A percentile compares a stretch with the other conserved stretches of the same genome.
phyloP scores from a whole-genome alignment of 192 early-diverging fungal species.

The Mortierella alpina region DNA sequence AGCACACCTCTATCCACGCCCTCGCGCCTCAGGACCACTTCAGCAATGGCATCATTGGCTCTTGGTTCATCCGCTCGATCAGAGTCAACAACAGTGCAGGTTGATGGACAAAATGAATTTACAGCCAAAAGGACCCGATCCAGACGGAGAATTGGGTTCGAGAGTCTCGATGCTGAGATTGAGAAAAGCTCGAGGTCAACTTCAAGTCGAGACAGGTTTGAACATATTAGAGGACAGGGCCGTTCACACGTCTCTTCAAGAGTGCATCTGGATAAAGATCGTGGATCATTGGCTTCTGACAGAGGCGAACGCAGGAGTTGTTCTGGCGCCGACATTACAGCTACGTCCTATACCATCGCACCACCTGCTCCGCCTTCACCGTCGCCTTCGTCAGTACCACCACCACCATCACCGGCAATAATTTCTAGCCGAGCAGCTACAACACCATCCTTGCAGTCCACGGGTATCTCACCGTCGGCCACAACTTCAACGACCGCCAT shows the following conservation, averaged over 20 bases:
- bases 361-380: not conserved
- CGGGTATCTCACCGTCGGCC: not conserved
- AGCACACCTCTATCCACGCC: not conserved
- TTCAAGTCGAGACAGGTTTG: not conserved
- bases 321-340: not conserved
- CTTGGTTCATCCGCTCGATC: not conserved
- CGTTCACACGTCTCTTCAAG: no score
- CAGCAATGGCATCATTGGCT: not conserved
- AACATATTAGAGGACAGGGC: no score
- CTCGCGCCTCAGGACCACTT: not conserved
- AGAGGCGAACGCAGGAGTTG: not conserved
- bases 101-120: not conserved
- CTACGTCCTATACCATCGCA: not conserved
- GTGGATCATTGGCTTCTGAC: not conserved
- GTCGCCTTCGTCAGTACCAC: not conserved
- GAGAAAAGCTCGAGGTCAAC: not conserved
- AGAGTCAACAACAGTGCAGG: not conserved
- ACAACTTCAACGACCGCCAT: not conserved
- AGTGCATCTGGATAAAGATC: not conserved
- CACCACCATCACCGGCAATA: not conserved
- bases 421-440: not conserved
- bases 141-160: slow-evolving; percentile 8
- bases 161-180: slow-evolving; percentile 6
- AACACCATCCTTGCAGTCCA: not conserved
- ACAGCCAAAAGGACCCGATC: not conserved